phyloP scores from a whole-genome alignment of 2,329 filamentous ascomycete species.

The Xylaria sp. region DNA sequence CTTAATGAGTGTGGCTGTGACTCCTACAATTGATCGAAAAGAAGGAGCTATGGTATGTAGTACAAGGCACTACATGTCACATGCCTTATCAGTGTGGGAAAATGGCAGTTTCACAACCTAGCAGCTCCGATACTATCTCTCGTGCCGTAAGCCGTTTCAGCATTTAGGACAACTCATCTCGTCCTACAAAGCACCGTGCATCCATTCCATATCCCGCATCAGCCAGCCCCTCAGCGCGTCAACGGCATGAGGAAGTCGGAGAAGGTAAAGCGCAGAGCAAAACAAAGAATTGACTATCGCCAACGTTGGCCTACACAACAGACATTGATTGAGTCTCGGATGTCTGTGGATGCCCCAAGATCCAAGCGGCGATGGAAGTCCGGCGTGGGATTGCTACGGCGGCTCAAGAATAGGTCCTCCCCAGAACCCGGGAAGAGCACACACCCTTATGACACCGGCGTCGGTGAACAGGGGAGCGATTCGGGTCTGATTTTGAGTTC shows the following conservation, averaged over 20 bases:
- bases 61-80: neutral
- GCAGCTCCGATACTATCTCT: neutral
- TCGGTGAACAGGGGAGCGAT: constrained; percentile 27
- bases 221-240: neutral
- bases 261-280: constrained; percentile 16
- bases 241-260: constrained; percentile 27
- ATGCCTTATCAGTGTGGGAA: neutral
- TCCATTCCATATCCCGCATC: neutral
- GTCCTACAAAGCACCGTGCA: constrained; percentile 17
- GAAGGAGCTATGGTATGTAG: neutral
- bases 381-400: neutral
- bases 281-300: constrained; percentile 42
- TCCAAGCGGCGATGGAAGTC: constrained; percentile 40
- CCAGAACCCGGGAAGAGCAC: constrained; percentile 45
- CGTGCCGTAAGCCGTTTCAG: neutral
- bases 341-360: constrained; percentile 14
- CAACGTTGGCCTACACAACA: constrained; percentile 48
- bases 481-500: constrained; percentile 6
- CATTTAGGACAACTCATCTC: neutral
- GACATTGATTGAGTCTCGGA: constrained; percentile 42
- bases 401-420: constrained; percentile 16
- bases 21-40: neutral
- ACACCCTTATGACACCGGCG: constrained; percentile 48
- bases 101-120: neutral
- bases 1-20: neutral